phyloP scores from a whole-genome alignment of 192 early-diverging fungal genomes.

The Obelidium mucronatum region DNA sequence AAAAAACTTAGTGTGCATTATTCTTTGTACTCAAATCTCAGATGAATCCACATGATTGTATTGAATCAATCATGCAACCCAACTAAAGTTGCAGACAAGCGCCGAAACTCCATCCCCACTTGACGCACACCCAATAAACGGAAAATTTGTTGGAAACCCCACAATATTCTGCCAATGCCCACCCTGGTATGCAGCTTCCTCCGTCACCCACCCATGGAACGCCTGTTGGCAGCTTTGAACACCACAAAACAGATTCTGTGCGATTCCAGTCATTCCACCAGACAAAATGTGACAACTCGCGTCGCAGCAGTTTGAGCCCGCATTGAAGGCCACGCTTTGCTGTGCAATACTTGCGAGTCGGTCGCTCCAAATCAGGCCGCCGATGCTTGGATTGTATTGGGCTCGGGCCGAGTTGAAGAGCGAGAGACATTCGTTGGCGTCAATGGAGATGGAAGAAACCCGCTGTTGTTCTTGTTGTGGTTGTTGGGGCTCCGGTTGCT shows the following conservation, averaged over 20 bases:
- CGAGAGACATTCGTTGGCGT: not conserved
- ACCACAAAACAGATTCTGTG: slow-evolving; percentile 21
- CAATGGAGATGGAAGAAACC: too few relatives aligned
- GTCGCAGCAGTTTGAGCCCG: slow-evolving; percentile 7
- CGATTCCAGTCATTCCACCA: slow-evolving; percentile 19
- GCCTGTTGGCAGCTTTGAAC: not conserved
- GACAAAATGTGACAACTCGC: slow-evolving; percentile 8
- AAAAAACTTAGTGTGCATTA: too few relatives aligned
- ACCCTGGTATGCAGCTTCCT: slow-evolving; percentile 12
- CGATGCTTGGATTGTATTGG: not conserved
- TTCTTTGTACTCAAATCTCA: too few relatives aligned
- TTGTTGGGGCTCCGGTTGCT: too few relatives aligned
- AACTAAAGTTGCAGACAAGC: slow-evolving; percentile 23
- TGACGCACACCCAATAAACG: slow-evolving; percentile 21
- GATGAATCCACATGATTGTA: too few relatives aligned
- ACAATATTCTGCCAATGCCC: slow-evolving; percentile 33
- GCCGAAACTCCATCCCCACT: not conserved
- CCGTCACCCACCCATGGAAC: slow-evolving; percentile 25
- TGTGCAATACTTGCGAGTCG: slow-evolving; percentile 11
- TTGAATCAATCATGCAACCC: too few relatives aligned
- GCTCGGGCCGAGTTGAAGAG: not conserved
- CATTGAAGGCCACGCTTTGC: slow-evolving; percentile 10
- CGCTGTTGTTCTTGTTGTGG: too few relatives aligned
- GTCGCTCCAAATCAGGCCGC: not conserved
- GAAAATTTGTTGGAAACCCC: slow-evolving; percentile 19